These are phyloP conservation scores for Lachnellula occidentalis DNA, from an alignment of 2,329 filamentous ascomycete species.

Conservation along the genomic window DNA sequence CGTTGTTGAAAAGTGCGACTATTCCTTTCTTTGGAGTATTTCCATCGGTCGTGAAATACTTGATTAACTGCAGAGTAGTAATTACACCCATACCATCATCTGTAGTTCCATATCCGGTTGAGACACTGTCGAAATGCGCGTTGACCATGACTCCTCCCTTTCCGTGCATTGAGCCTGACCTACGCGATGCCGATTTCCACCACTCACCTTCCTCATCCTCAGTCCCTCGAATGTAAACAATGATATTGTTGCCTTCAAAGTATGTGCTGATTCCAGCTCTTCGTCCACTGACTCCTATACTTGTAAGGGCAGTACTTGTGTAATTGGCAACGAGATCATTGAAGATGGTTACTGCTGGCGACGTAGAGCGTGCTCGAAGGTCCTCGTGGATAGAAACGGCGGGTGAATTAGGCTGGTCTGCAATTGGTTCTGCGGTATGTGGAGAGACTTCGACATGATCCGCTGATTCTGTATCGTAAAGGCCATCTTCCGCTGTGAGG, in stretches of 20 bases:
- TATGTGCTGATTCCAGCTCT: conserved; percentile 53
- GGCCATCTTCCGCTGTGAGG: background rate
- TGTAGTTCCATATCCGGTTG: conserved; percentile 86
- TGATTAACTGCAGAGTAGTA: conserved; percentile 78
- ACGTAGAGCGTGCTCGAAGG: conserved; percentile 8
- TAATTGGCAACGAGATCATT: conserved; percentile 76
- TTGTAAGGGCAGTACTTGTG: conserved; percentile 53
- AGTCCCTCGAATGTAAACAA: conserved; percentile 82
- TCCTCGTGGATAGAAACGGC: conserved; percentile 9
- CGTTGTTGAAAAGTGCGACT: conserved; percentile 86
- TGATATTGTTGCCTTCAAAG: conserved; percentile 88
- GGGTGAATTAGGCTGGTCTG: background rate
- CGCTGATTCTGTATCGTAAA: background rate
- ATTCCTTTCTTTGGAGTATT: conserved; percentile 75
- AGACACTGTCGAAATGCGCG: conserved; percentile 85
- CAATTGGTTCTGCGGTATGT: background rate
- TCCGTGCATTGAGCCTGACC: conserved; percentile 43
- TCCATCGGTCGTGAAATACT: conserved; percentile 70
- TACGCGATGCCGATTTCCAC: conserved; percentile 51
- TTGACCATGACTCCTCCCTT: conserved; percentile 84
- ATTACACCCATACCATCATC: conserved; percentile 90
- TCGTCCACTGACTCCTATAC: conserved; percentile 30
- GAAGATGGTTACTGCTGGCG: conserved; percentile 58
- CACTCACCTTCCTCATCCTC: conserved; percentile 68
- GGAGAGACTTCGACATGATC: background rate